Percentiles rank a stretch among this genome's conserved stretches.
These are phyloP conservation scores for Periglandula ipomoeae DNA, from an alignment of 2,329 filamentous ascomycete genomes.

Conservation along the genomic window DNA sequence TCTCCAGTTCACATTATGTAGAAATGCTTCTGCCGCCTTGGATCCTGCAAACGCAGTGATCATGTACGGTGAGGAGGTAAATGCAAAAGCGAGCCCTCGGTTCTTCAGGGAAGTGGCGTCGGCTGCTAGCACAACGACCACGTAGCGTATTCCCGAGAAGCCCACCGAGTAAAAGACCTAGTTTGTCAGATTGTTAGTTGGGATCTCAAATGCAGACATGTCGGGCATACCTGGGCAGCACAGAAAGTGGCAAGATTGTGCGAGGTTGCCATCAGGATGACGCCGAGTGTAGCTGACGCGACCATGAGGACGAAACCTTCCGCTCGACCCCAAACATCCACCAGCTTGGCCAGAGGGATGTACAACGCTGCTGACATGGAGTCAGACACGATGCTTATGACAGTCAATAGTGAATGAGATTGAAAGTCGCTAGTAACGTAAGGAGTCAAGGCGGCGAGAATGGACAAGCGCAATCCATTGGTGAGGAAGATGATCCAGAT, in stretches of 20 bases:
- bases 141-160: too few species aligned
- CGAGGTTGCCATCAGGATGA: background rate
- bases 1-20: too few species aligned
- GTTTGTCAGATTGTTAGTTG: too few species aligned
- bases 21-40: too few species aligned
- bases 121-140: too few species aligned
- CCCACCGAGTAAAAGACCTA: too few species aligned
- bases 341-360: constrained; percentile 50
- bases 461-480: background rate
- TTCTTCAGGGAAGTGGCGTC: too few species aligned
- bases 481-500: constrained; percentile 32
- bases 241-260: background rate
- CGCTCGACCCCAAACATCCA: constrained; percentile 39
- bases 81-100: too few species aligned
- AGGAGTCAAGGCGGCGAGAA: constrained; percentile 27
- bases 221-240: constrained; percentile 8
- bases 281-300: background rate
- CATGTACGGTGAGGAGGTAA: too few species aligned
- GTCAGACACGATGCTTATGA: constrained; percentile 43
- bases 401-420: constrained; percentile 43
- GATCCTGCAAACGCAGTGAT: too few species aligned
- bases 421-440: constrained; percentile 42
- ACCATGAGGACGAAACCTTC: constrained; percentile 33
- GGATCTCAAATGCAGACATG: too few species aligned
- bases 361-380: constrained; percentile 53